Base-by-base conservation (phyloP, 495 filamentous ascomycete genomes). In the Bathelium albidoporum region DNA sequence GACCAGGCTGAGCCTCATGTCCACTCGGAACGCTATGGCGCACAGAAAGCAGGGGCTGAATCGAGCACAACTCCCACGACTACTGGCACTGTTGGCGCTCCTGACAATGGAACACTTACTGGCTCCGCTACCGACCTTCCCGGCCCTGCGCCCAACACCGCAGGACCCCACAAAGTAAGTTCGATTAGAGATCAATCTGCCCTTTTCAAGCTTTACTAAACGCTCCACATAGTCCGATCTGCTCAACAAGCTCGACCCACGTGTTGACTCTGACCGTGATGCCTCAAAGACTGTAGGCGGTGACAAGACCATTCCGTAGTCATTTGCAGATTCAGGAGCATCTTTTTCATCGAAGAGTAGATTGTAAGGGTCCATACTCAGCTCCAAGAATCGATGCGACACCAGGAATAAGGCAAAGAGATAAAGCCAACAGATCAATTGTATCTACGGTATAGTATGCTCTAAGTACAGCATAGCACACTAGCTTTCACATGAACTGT, bases 231-330 rank as follows among this genome's bases (percentile, higher is more conserved):
- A 55, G 60, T 82, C 77, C 59, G 76, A 80, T 67, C 26, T 83
- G 16, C 74, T 79, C 59, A 83, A 81, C 62, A 78, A 78, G 66
- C 59, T 75, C 28, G 81, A 83, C 64, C 80, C 81, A 39, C 76
- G 77, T 43, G 78, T 82, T 0, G 81, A 82, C 64, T 77, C 75
- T 34, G 77, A 79, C 60, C 65, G 66, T 4, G 74, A 76, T 62
- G 65, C 60, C 24, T 70, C 65, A 55, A 67, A 70, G 45, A 72
- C 66, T 26, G 24, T 64, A 5, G 70, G 69, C 20, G 70, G 68
- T n/a, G 63, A 70, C 61, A 55, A 63, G 49, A 70, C 70, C 18
- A 29, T 55, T 20, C 49, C 49, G 2, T 55, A 29, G 24, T n/a
- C n/a, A n/a, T n/a, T n/a, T n/a, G n/a, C n/a, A n/a, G n/a, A n/a